Evolutionary conservation across 2,329 filamentous ascomycete genomes (phyloP).

Genomic region (Boeremia exigua): DNA sequence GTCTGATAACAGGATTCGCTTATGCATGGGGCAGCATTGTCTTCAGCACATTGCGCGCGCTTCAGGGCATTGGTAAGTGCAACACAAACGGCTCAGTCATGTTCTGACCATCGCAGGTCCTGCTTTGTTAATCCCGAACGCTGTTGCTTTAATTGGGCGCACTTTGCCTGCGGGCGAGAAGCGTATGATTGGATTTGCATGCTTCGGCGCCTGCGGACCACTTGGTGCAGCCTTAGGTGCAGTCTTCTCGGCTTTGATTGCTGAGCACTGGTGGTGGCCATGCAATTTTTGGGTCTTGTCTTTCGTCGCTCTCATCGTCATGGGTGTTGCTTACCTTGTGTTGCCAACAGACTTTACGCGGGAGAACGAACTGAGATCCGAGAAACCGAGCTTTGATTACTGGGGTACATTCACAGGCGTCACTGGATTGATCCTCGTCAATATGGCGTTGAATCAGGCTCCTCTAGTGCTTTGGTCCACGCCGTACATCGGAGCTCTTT

Average conservation of each 20-base stretch:
- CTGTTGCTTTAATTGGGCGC: background rate
- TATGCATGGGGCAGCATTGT: background rate
- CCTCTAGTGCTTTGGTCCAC: background rate
- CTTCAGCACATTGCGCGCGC: background rate
- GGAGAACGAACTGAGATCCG: background rate
- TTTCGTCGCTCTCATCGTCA: background rate
- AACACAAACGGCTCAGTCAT: background rate
- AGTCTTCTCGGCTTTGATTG: background rate
- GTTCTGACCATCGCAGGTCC: background rate
- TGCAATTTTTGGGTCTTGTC: background rate
- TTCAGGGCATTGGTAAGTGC: background rate
- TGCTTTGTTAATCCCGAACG: background rate
- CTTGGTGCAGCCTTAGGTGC: background rate
- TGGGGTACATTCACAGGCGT: background rate
- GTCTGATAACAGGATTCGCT: background rate
- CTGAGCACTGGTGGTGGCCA: slow-evolving; percentile 1
- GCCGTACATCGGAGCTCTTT: background rate
- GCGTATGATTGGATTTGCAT: background rate
- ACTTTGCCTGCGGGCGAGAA: background rate
- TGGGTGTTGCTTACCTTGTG: background rate
- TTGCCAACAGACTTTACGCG: background rate
- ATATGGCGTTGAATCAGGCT: background rate
- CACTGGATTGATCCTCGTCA: background rate
- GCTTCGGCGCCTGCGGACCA: background rate
- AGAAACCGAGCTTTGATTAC: background rate